phyloP scores from a whole-genome alignment of 805 yeast genomes.

The Komagataella pastoris region DNA sequence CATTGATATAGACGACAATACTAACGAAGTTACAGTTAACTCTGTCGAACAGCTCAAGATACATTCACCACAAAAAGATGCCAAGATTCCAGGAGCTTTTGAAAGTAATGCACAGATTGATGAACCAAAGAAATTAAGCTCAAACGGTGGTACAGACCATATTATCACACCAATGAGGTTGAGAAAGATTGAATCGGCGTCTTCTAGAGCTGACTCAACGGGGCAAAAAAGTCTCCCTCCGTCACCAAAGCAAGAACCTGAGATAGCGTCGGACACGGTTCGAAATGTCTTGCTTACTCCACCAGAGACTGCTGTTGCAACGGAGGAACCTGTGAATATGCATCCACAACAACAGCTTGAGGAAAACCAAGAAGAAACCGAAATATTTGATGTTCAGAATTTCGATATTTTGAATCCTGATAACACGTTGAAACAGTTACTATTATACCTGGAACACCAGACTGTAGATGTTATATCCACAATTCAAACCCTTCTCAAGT shows the following conservation, averaged over 20 bases:
- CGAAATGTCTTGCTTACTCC: background rate
- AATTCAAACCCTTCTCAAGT: slow-evolving; percentile 66
- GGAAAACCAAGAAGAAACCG: slow-evolving; percentile 20
- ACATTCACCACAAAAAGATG: slow-evolving; percentile 4
- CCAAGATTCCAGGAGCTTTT: background rate
- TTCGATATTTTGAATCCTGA: slow-evolving; percentile 83
- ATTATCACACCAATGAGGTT: background rate
- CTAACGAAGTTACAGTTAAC: slow-evolving; percentile 5
- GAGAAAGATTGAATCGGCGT: background rate
- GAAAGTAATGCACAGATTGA: background rate
- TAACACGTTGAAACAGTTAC: slow-evolving; percentile 71
- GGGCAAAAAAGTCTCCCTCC: background rate
- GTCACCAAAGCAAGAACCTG: background rate
- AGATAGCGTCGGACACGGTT: background rate
- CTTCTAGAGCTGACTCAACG: background rate
- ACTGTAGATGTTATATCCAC: slow-evolving; percentile 86
- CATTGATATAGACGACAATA: background rate
- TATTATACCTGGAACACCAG: slow-evolving; percentile 82
- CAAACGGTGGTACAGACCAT: background rate
- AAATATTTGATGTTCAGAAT: slow-evolving; percentile 55
- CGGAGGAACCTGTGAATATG: background rate
- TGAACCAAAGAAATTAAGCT: background rate
- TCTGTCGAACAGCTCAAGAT: slow-evolving; percentile 2
- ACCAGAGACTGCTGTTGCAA: background rate
- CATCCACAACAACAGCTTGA: background rate